Evolutionary conservation across 192 early-diverging fungal genomes (phyloP), one percentile per base, ranked within the genome.

Genomic region (Thamnidium elegans): DNA sequence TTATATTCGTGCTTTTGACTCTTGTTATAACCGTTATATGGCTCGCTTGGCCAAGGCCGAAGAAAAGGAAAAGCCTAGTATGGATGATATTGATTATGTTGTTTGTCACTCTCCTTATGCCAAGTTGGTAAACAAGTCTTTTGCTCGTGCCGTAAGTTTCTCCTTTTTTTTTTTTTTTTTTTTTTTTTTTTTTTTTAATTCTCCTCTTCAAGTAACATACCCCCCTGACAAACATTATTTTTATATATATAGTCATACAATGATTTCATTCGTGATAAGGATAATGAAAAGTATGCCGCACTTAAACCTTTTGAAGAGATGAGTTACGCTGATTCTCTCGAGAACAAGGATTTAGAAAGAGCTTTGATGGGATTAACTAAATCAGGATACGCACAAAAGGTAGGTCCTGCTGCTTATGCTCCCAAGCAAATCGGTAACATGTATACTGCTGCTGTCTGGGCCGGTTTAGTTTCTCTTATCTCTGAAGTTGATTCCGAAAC

Each of bases 91-190:
- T 53, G 94, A 96, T 79, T 93, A 92, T 80, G 50, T 87, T 58
- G 84, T 92, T 42, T 97, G 95, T 86, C 97, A 99, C 83, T 93
- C 92, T 55, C 97, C 97, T 39, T 98, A 98, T 86, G 89, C 90
- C 75, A 99, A 99, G 85, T 84, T 98, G 69, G 94, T 99, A 9
- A 88, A 87, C 80, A 99, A 99, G 81, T 89, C 92, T 32, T 92
- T 89, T 78, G 94, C 87, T 48, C 91, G 97, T 55, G 66, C 70
- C 55, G 74, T 75, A 75, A 70, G 74, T 61, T 20, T 8, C 42
- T 42, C 7, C 10, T 59, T 36, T 36, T 36, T 36, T 30, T 44
- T 47, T 36, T 55, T 50, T 36, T 34, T 6, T 23, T 42, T 2
- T 3, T 60, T 39, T 39, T 39, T 39, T 30, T 44, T 47, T 36